Percentiles rank a stretch among this genome's conserved stretches.
Evolutionary conservation across 2,329 filamentous ascomycete genomes (phyloP).

Genomic region (Claviceps citrina): DNA sequence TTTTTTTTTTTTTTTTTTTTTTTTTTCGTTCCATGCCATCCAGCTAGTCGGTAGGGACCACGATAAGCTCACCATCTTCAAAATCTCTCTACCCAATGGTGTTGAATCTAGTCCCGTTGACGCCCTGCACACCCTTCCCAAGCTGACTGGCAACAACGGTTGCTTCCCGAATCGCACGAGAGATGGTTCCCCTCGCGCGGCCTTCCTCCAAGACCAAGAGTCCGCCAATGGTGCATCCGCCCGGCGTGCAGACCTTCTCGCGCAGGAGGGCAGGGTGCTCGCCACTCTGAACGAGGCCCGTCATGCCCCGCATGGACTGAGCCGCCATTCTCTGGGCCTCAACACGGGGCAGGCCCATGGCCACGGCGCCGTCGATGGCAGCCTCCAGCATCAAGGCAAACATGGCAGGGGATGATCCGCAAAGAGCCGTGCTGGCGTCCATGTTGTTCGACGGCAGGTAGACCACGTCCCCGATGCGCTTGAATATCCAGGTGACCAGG

Average conservation of each 20-base stretch:
- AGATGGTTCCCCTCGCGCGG: slow-evolving; percentile 48
- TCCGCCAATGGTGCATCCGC: slow-evolving; percentile 64
- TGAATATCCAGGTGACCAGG: slow-evolving; percentile 64
- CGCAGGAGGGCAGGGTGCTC: slow-evolving; percentile 62
- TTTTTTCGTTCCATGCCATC: too few species aligned
- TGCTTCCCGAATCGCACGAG: slow-evolving; percentile 54
- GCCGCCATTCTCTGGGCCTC: slow-evolving; percentile 66
- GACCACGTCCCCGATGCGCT: slow-evolving; percentile 54
- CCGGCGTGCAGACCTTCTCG: slow-evolving; percentile 64
- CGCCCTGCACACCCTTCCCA: slow-evolving; percentile 22
- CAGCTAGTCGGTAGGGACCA: too few species aligned
- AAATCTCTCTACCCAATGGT: slow-evolving; percentile 2
- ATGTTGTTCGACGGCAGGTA: slow-evolving; percentile 51
- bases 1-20: too few species aligned
- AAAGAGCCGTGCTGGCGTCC: slow-evolving; percentile 60
- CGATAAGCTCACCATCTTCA: neutral
- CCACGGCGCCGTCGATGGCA: slow-evolving; percentile 60
- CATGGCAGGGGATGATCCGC: slow-evolving; percentile 61
- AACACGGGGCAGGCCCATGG: slow-evolving; percentile 58
- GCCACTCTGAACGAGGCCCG: slow-evolving; percentile 50
- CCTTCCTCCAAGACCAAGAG: slow-evolving; percentile 61
- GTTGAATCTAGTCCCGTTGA: slow-evolving; percentile 20
- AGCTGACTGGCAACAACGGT: slow-evolving; percentile 54
- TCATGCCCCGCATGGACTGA: slow-evolving; percentile 62
- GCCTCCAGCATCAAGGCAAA: slow-evolving; percentile 63